A percentile compares a stretch with the other conserved stretches of the same genome.
These are phyloP conservation scores for Taiwanofungus camphoratus DNA, from an alignment of 1,284 basidiomycete species.

Conservation along the genomic window DNA sequence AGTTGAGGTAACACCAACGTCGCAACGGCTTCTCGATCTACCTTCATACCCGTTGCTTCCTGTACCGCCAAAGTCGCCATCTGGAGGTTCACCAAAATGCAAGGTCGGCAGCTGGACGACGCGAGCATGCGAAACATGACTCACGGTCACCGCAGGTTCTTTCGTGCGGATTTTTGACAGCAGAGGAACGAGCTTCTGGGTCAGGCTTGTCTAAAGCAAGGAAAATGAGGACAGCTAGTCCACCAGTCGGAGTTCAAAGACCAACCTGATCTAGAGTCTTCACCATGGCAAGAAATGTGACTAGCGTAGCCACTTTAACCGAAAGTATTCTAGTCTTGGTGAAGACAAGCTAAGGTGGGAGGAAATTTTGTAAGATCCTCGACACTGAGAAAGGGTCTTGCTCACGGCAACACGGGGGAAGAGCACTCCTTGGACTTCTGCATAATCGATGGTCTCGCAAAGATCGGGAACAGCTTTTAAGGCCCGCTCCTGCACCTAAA, in stretches of 20 bases:
- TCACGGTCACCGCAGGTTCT: constrained; percentile 86
- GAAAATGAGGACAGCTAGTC: constrained; percentile 2
- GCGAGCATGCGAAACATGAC: constrained; percentile 12
- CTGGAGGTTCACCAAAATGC: constrained; percentile 39
- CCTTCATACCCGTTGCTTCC: constrained; percentile 94
- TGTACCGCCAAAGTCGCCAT: constrained; percentile 93
- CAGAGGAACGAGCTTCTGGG: constrained; percentile 92
- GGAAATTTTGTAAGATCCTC: neutral
- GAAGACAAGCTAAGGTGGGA: constrained; percentile 67
- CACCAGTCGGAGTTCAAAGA: constrained; percentile 1
- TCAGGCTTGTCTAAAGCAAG: constrained; percentile 60
- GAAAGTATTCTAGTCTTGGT: constrained; percentile 82
- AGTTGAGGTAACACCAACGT: constrained; percentile 90
- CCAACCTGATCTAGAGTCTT: constrained; percentile 87
- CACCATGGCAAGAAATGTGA: constrained; percentile 90
- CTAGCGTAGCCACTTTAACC: constrained; percentile 86
- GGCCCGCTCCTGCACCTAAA: constrained; percentile 86
- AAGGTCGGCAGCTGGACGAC: constrained; percentile 1
- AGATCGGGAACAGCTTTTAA: constrained; percentile 82
- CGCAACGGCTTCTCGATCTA: constrained; percentile 92
- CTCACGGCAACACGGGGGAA: constrained; percentile 86
- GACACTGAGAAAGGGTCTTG: constrained; percentile 7
- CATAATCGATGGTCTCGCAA: constrained; percentile 91
- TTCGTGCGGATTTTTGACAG: constrained; percentile 93
- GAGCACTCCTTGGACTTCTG: constrained; percentile 80